Evolutionary conservation across 768 basidiomycete species (phyloP).

Genomic region (Auricularia heimuer): DNA sequence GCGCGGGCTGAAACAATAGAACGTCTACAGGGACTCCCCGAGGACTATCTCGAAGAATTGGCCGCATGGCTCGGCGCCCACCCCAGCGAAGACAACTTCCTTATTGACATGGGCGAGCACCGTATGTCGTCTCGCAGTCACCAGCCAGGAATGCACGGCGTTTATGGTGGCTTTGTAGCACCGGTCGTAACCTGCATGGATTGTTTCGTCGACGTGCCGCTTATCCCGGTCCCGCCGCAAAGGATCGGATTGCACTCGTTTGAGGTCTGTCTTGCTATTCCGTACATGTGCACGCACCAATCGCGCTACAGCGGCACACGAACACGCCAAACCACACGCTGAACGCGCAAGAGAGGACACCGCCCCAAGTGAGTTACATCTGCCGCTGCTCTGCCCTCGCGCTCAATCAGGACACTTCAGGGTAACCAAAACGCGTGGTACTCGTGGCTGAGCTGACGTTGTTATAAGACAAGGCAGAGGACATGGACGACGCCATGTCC

Average conservation of each 20-base stretch:
- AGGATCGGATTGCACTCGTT: background rate
- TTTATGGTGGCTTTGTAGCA: background rate
- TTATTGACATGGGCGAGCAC: conserved; percentile 7
- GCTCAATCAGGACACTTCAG: too few species aligned
- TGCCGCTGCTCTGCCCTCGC: background rate
- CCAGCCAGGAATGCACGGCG: background rate
- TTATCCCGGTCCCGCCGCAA: background rate
- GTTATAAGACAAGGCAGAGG: too few species aligned
- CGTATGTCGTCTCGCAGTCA: background rate
- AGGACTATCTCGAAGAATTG: conserved; percentile 6
- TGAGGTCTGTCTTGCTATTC: background rate
- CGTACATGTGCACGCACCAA: background rate
- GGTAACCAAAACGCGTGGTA: too few species aligned
- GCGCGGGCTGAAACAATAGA: background rate
- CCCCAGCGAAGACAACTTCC: conserved; percentile 10
- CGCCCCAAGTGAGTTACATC: background rate
- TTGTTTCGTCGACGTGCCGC: background rate
- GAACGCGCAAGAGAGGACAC: background rate
- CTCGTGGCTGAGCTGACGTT: too few species aligned
- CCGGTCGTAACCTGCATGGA: background rate
- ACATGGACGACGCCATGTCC: too few species aligned
- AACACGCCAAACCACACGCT: background rate
- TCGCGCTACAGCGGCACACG: background rate
- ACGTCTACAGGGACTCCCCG: conserved; percentile 1
- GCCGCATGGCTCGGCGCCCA: conserved; percentile 3